phyloP scores from a whole-genome alignment of 2,329 filamentous ascomycete species.

The Biscogniauxia marginata region DNA sequence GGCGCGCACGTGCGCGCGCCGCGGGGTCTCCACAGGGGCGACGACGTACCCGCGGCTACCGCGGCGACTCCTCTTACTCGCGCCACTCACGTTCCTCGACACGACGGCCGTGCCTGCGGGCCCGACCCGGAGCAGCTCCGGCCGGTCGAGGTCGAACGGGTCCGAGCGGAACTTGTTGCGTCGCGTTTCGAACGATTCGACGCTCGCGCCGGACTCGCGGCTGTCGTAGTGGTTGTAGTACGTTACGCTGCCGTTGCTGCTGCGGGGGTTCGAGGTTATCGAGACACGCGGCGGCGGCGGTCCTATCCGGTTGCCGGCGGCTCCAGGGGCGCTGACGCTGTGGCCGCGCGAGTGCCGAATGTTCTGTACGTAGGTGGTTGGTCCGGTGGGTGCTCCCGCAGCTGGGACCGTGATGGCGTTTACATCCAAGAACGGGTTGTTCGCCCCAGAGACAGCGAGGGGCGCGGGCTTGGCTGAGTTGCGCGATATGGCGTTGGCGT shows the following conservation, averaged over 20 bases:
- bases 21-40: constrained; percentile 27
- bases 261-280: constrained; percentile 9
- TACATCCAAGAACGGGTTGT: constrained; percentile 49
- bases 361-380: constrained; percentile 45
- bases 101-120: constrained; percentile 28
- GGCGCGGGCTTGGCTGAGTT: constrained; percentile 40
- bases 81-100: constrained; percentile 29
- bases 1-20: constrained; percentile 34
- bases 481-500: constrained; percentile 41
- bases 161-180: constrained; percentile 61
- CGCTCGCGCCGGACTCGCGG: constrained; percentile 44
- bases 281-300: constrained; percentile 6
- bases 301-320: constrained; percentile 25
- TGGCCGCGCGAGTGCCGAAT: constrained; percentile 50
- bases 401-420: constrained; percentile 40
- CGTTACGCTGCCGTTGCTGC: constrained; percentile 37
- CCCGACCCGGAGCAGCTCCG: constrained; percentile 40
- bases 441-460: constrained; percentile 31
- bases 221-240: too few relatives aligned
- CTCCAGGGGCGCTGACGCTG: constrained; percentile 34
- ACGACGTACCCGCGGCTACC: constrained; percentile 18
- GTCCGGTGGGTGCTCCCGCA: constrained; percentile 25
- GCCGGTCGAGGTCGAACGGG: constrained; percentile 62
- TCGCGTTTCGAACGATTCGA: constrained; percentile 39
- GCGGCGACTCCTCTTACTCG: constrained; percentile 19